These are phyloP conservation scores for Sarocladium oryzae DNA, from an alignment of 2,329 filamentous ascomycete species.

Conservation along the genomic window DNA sequence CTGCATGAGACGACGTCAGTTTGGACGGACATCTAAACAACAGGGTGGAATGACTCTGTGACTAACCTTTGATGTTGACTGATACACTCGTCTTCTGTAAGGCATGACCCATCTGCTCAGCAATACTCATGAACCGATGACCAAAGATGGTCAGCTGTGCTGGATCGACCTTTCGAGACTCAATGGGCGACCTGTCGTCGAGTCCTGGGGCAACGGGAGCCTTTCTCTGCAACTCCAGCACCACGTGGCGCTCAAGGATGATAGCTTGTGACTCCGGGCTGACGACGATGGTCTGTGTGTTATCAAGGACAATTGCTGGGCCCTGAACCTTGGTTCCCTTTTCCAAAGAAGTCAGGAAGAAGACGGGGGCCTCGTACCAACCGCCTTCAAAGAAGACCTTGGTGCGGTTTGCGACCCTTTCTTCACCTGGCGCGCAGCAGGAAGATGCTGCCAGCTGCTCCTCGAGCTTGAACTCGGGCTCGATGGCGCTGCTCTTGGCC, in stretches of 20 bases:
- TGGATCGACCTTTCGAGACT: conserved; percentile 49
- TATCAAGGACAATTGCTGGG: conserved; percentile 53
- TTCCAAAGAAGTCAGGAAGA: conserved; percentile 20
- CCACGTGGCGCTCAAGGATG: conserved; percentile 28
- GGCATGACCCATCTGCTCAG: conserved; percentile 73
- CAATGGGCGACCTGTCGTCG: conserved; percentile 13
- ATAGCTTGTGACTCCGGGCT: conserved; percentile 33
- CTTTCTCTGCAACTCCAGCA: conserved; percentile 23
- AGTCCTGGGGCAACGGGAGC: neutral
- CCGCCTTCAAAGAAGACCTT: conserved; percentile 70
- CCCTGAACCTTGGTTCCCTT: conserved; percentile 28
- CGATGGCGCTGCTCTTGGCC: conserved; percentile 19
- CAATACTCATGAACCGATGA: conserved; percentile 75
- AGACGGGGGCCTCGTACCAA: conserved; percentile 59
- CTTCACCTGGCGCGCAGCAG: conserved; percentile 12
- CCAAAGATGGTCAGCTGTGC: conserved; percentile 70
- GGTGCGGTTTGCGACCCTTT: conserved; percentile 39
- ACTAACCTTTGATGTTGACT: conserved; percentile 58
- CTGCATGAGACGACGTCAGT: conserved; percentile 21
- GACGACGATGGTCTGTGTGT: conserved; percentile 68
- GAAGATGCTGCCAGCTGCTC: conserved; percentile 9
- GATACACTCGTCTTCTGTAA: conserved; percentile 71
- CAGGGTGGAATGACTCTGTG: neutral
- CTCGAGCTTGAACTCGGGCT: conserved; percentile 13
- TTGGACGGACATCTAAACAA: no score